These are phyloP conservation scores for Penicillium brevicompactum DNA, from an alignment of 2,329 filamentous ascomycete species.

Conservation along the genomic window DNA sequence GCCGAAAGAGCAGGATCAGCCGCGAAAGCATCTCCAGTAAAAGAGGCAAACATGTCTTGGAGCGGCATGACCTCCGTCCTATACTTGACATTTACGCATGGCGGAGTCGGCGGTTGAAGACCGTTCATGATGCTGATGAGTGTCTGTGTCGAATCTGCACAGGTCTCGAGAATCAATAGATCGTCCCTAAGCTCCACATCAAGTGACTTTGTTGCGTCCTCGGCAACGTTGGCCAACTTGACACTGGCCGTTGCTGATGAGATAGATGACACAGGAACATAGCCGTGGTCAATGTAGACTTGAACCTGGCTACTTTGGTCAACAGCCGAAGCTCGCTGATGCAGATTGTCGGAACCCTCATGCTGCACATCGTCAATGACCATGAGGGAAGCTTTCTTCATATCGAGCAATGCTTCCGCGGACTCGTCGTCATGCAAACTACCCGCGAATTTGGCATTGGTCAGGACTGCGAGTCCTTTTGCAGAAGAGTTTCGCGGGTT, in stretches of 20 bases:
- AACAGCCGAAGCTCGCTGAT: constrained; percentile 26
- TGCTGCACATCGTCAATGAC: constrained; percentile 73
- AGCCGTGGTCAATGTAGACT: constrained; percentile 66
- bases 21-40: constrained; percentile 80
- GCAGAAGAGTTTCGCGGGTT: constrained; percentile 76
- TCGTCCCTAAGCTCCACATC: constrained; percentile 84
- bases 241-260: constrained; percentile 75
- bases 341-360: constrained; percentile 39
- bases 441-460: constrained; percentile 73
- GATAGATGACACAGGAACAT: constrained; percentile 82
- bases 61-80: constrained; percentile 83
- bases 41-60: constrained; percentile 84
- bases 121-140: constrained; percentile 77
- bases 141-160: constrained; percentile 95
- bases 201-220: constrained; percentile 65
- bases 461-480: constrained; percentile 77
- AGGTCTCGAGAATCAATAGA: constrained; percentile 87
- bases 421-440: constrained; percentile 66
- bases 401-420: constrained; percentile 64
- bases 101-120: constrained; percentile 78
- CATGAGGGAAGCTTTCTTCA: constrained; percentile 80
- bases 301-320: constrained; percentile 49
- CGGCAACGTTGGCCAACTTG: constrained; percentile 58
- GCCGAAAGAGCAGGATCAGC: constrained; percentile 30
- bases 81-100: constrained; percentile 81